Base-by-base conservation (phyloP, 306 rosid species). In the Cyamopsis tetragonoloba region DNA sequence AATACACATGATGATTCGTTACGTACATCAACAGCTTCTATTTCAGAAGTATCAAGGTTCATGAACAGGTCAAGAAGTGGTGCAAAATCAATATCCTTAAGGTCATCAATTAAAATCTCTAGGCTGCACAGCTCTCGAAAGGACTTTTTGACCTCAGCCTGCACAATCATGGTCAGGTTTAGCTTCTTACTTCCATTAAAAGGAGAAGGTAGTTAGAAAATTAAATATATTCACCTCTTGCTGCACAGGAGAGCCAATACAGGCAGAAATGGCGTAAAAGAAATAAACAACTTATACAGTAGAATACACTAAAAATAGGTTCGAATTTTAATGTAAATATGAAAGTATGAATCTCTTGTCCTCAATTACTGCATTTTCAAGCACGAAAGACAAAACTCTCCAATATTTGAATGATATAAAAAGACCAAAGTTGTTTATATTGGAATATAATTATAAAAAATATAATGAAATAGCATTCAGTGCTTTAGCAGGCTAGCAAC, bases 11-110 rank as follows among this genome's bases (percentile, higher is more conserved):
- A 60, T 31, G 95, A 71, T 73, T 77, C 85, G 51, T 69, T 85
- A 50, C 56, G 76, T 61, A 87, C 54, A 66, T 90, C 95, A 74
- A 90, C 86, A 19, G 86, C 96, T 78, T 90, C 83, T 37, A 90
- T 73, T 72, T 81, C 91, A 42, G 87, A 81, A 72, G 68, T 48
- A 76, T 71, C 83, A 49, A 90, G 81, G 70, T 78, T 72, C 74
- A 38, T 49, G 68, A 85, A 90, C 66, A 84, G 18, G 66, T 85
- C 95, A 44, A 85, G 73, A 69, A 90, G 85, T 22, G 96, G 89
- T 62, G 53, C 82, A 75, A 85, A 78, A 74, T 90, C 96, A 51
- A 42, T 42, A 62, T 90, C 95, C 81, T 80, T 82, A 12, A 90
- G 83, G 49, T 83, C 80, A 73, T 83, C 87, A 48, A 85, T 65